phyloP scores from a whole-genome alignment of 108 stramenopile genomes.

The Skeletonema tropicum region DNA sequence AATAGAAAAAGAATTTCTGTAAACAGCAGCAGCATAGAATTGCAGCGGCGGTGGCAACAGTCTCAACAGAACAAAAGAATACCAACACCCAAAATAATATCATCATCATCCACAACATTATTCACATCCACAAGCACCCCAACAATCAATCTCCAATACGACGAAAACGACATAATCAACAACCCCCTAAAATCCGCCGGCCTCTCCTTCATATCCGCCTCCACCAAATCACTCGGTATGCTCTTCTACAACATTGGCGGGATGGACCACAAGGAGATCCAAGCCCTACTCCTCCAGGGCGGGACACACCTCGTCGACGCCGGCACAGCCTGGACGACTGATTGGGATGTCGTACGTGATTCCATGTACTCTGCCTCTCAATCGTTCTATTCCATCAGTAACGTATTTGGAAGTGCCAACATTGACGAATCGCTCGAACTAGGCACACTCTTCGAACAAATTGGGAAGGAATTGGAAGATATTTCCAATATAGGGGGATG shows the following conservation, averaged over 20 bases:
- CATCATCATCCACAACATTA: not conserved
- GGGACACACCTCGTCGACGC: slow-evolving; percentile 37
- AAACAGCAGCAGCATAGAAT: not conserved
- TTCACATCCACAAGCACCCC: not conserved
- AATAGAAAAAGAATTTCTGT: not conserved
- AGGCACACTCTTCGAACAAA: slow-evolving; percentile 41
- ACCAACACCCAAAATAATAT: not conserved
- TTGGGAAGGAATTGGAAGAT: slow-evolving; percentile 43
- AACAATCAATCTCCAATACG: not conserved
- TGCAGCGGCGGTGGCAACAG: not conserved
- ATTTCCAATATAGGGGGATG: slow-evolving; percentile 50
- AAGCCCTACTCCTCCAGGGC: slow-evolving; percentile 33
- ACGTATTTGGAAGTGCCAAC: slow-evolving; percentile 50
- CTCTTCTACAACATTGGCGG: slow-evolving; percentile 58
- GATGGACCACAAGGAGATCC: slow-evolving; percentile 54
- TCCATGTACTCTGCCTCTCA: slow-evolving; percentile 24
- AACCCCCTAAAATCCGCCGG: slow-evolving; percentile 51
- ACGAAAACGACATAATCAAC: not conserved
- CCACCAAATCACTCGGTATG: slow-evolving; percentile 30
- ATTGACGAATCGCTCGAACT: slow-evolving; percentile 47
- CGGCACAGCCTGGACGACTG: slow-evolving; percentile 27
- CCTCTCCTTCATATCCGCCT: slow-evolving; percentile 49
- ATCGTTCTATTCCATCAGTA: slow-evolving; percentile 40
- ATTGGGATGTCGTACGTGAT: slow-evolving; percentile 38
- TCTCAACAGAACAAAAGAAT: not conserved